A percentile compares a stretch with the other conserved stretches of the same genome.
These are phyloP conservation scores for Amanita pallidorosea DNA, from an alignment of 768 basidiomycete genomes.

Conservation along the genomic window DNA sequence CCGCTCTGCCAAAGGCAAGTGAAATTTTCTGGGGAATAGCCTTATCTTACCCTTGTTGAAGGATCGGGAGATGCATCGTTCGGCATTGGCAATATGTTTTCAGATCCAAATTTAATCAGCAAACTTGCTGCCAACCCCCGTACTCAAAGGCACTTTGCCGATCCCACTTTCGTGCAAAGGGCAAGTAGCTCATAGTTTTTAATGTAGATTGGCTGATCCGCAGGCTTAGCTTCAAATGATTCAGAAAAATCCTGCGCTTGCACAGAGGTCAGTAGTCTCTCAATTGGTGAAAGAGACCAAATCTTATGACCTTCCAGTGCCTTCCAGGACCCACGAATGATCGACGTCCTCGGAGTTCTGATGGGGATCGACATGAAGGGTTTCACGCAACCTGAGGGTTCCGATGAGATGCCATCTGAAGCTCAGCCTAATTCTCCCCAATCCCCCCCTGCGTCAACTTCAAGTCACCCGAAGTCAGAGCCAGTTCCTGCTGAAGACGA, in stretches of 20 bases:
- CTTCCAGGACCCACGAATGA: slow-evolving; percentile 83
- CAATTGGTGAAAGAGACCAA: neutral
- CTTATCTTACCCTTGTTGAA: neutral
- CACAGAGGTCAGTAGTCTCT: slow-evolving; percentile 35
- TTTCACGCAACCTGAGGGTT: slow-evolving; percentile 75
- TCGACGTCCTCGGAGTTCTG: slow-evolving; percentile 82
- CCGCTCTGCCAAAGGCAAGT: slow-evolving; percentile 67
- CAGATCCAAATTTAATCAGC: slow-evolving; percentile 70
- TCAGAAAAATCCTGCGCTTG: slow-evolving; percentile 59
- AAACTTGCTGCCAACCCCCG: slow-evolving; percentile 85
- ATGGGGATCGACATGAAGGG: slow-evolving; percentile 93
- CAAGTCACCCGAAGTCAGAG: slow-evolving; percentile 32
- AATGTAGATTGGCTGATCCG: slow-evolving; percentile 5
- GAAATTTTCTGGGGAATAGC: slow-evolving; percentile 15
- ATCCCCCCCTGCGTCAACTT: slow-evolving; percentile 31
- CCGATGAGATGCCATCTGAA: slow-evolving; percentile 66
- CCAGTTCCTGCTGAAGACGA: slow-evolving; percentile 38
- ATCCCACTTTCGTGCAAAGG: slow-evolving; percentile 73
- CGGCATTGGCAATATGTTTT: slow-evolving; percentile 69
- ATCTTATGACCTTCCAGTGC: slow-evolving; percentile 22
- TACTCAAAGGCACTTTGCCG: slow-evolving; percentile 74
- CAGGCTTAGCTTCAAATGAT: slow-evolving; percentile 44
- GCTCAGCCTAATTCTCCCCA: slow-evolving; percentile 24
- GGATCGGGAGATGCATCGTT: slow-evolving; percentile 28
- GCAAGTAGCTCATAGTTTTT: slow-evolving; percentile 19